Evolutionary conservation across 2,329 filamentous ascomycete genomes (phyloP).

Genomic region (Huntiella savannae): DNA sequence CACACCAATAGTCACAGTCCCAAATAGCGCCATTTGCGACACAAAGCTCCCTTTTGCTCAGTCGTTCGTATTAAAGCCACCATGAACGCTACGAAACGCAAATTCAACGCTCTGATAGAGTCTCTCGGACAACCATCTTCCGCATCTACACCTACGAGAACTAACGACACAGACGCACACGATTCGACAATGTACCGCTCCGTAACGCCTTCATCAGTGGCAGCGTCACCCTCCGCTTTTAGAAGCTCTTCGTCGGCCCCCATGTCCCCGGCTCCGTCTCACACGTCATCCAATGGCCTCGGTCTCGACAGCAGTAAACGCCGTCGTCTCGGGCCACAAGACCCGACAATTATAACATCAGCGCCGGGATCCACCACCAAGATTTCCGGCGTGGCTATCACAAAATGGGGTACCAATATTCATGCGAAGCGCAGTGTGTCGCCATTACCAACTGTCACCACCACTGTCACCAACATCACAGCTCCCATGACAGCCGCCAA

Average conservation of each 20-base stretch:
- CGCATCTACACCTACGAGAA: conserved; percentile 4
- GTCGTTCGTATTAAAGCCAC: conserved; percentile 11
- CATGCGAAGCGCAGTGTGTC: background rate
- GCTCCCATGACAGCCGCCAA: conserved; percentile 29
- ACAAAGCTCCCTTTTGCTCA: background rate
- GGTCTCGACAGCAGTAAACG: conserved; percentile 22
- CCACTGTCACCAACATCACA: conserved; percentile 13
- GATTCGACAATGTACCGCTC: conserved; percentile 3
- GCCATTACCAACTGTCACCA: conserved; percentile 1
- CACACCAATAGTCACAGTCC: background rate
- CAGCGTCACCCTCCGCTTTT: conserved; percentile 11
- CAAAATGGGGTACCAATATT: conserved; percentile 21
- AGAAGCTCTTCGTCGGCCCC: background rate
- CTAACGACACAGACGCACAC: conserved; percentile 13
- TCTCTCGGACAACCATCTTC: conserved; percentile 29
- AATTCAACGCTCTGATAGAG: conserved; percentile 61
- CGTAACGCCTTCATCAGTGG: conserved; percentile 10
- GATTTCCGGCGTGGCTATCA: conserved; percentile 24
- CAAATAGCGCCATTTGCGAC: too few relatives aligned
- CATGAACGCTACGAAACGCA: conserved; percentile 66
- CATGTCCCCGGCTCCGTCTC: background rate
- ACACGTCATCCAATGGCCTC: conserved; percentile 10
- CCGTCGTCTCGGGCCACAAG: conserved; percentile 28
- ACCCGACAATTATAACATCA: conserved; percentile 18
- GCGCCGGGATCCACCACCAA: conserved; percentile 12